Conservation (phyloP, 768 basidiomycete species). For the Kwoniella bestiolae region DNA sequence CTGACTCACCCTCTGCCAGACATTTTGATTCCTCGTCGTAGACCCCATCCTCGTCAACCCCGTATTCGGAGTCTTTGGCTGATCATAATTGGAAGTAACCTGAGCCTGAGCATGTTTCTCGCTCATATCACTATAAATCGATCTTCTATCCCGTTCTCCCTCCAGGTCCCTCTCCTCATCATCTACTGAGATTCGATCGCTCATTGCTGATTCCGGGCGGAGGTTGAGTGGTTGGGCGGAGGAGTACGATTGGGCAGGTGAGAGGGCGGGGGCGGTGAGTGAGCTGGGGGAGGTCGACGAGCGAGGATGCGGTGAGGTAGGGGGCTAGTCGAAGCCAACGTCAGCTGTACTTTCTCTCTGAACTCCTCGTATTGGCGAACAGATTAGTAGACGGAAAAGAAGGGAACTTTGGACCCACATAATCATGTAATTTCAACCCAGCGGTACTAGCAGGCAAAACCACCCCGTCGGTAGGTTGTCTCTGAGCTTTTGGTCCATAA, state of each 20-base stretch:
- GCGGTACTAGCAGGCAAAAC: neutral
- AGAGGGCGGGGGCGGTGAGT: neutral
- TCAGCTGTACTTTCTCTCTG: too few relatives aligned
- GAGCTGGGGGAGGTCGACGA: neutral
- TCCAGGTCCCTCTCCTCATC: conserved; percentile 13
- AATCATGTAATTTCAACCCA: conserved; percentile 13
- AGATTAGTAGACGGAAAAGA: too few relatives aligned
- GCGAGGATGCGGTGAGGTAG: conserved; percentile 2
- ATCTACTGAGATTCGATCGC: conserved; percentile 1
- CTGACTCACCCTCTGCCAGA: conserved; percentile 7
- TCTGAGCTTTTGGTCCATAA: conserved; percentile 1
- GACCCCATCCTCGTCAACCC: neutral
- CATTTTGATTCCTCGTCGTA: neutral
- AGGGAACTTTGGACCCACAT: conserved; percentile 15
- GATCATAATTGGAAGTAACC: conserved; percentile 8
- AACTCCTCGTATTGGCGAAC: neutral
- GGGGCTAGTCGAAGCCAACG: too few relatives aligned
- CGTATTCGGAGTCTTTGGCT: conserved; percentile 7
- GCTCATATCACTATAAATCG: conserved; percentile 14
- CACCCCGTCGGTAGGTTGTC: conserved; percentile 12
- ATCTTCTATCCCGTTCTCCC: conserved; percentile 7
- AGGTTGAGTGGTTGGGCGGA: conserved; percentile 4
- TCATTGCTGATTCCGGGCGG: neutral
- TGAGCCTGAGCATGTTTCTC: conserved; percentile 11
- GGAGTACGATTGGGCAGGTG: conserved; percentile 13